Conservation (phyloP, 2,329 filamentous ascomycete species). For the Claviceps sorghi region DNA sequence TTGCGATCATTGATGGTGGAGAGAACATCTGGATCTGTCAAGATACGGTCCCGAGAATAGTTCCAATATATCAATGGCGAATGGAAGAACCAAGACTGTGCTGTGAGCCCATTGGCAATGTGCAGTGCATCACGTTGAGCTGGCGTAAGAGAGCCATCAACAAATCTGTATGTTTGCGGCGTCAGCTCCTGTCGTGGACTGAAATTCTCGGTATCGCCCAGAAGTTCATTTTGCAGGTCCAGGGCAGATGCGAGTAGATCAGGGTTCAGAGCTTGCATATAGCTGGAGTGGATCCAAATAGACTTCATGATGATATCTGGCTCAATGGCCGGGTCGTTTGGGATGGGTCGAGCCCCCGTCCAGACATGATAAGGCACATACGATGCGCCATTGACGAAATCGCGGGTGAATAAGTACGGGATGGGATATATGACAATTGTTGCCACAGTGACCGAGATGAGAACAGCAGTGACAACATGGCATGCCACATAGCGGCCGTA, state of each 20-base stretch:
- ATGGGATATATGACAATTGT: constrained; percentile 60
- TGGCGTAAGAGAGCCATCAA: constrained; percentile 24
- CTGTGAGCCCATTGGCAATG: constrained; percentile 43
- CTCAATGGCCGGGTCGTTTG: constrained; percentile 31
- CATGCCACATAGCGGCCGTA: constrained; percentile 58
- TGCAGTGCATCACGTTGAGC: constrained; percentile 40
- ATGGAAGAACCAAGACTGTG: constrained; percentile 62
- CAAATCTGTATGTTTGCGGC: constrained; percentile 15
- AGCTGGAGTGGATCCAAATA: constrained; percentile 67
- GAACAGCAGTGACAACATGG: constrained; percentile 59
- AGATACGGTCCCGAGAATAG: constrained; percentile 44
- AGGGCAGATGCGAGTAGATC: constrained; percentile 52
- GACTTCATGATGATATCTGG: constrained; percentile 71
- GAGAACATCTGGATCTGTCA: constrained; percentile 47
- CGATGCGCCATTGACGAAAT: constrained; percentile 55
- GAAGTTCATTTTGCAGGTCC: constrained; percentile 53
- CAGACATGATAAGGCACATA: constrained; percentile 67
- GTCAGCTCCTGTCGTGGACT: constrained; percentile 26
- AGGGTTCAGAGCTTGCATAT: constrained; percentile 59
- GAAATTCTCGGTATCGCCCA: constrained; percentile 46
- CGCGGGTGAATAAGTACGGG: constrained; percentile 58
- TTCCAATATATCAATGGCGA: constrained; percentile 75
- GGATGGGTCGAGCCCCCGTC: constrained; percentile 56
- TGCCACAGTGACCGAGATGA: constrained; percentile 58
- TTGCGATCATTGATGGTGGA: constrained; percentile 54